Conservation (phyloP, 306 rosid genomes). For the Fagus crenata region DNA sequence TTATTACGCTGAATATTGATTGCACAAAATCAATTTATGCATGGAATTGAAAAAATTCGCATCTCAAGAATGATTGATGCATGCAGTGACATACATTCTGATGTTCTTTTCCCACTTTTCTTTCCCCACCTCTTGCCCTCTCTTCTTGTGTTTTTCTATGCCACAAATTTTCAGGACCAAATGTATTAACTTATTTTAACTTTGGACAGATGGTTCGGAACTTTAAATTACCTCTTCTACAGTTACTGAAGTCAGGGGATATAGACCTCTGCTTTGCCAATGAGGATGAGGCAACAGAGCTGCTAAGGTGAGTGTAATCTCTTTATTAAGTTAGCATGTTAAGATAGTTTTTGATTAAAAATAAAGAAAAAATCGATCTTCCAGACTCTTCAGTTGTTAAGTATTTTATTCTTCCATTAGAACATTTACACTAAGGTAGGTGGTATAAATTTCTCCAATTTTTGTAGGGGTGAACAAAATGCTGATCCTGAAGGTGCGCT, state of each 20-base stretch:
- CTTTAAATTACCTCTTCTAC: slow-evolving; percentile 60
- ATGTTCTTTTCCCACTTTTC: not conserved
- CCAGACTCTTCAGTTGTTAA: slow-evolving; percentile 22
- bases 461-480: slow-evolving; percentile 54
- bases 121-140: not conserved
- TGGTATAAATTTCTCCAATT: slow-evolving; percentile 25
- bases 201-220: slow-evolving; percentile 84
- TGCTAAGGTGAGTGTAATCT: slow-evolving; percentile 61
- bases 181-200: slow-evolving; percentile 35
- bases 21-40: not conserved
- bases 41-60: not conserved
- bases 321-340: not conserved
- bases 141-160: slow-evolving; percentile 2
- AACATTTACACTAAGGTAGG: slow-evolving; percentile 5
- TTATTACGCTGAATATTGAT: not conserved
- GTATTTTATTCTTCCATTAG: slow-evolving; percentile 1
- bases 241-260: slow-evolving; percentile 67
- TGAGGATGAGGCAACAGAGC: slow-evolving; percentile 95
- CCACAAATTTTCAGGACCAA: slow-evolving; percentile 19
- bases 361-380: not conserved
- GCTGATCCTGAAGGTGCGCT: slow-evolving; percentile 58
- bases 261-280: slow-evolving; percentile 96
- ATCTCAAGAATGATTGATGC: not conserved
- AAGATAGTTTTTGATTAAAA: slow-evolving; percentile 20
- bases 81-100: not conserved